Evolutionary conservation across 1,284 basidiomycete species (phyloP).

Genomic region (Thecaphora frezii): DNA sequence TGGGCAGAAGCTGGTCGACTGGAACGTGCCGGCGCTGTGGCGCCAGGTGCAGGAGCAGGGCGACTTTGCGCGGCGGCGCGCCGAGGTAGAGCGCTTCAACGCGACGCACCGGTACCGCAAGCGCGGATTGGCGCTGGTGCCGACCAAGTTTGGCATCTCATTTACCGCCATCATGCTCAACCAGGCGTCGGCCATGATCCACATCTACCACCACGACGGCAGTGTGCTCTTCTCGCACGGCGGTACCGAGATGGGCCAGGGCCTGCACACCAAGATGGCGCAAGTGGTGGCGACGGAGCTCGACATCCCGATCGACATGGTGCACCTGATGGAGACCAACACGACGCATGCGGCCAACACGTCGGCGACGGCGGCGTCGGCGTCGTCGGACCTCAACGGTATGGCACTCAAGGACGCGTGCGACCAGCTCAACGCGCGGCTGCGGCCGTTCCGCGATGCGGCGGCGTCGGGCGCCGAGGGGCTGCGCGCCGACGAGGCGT

Average conservation of each 20-base stretch:
- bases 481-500: constrained; percentile 27
- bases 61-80: constrained; percentile 47
- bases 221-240: constrained; percentile 49
- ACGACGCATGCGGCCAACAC: constrained; percentile 58
- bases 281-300: constrained; percentile 59
- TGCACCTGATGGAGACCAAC: constrained; percentile 51
- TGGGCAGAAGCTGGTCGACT: constrained; percentile 57
- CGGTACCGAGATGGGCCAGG: constrained; percentile 57
- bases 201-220: constrained; percentile 58
- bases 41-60: constrained; percentile 42
- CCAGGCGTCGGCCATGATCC: constrained; percentile 58
- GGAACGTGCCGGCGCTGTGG: constrained; percentile 58
- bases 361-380: constrained; percentile 54
- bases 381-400: constrained; percentile 44
- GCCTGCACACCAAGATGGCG: constrained; percentile 58
- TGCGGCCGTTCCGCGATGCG: constrained; percentile 35
- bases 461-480: constrained; percentile 22
- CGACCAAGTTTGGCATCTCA: constrained; percentile 59
- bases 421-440: constrained; percentile 55
- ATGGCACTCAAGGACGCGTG: constrained; percentile 59
- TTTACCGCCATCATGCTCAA: constrained; percentile 58
- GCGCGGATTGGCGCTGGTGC: constrained; percentile 56
- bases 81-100: constrained; percentile 57
- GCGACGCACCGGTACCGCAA: constrained; percentile 54
- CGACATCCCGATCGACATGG: constrained; percentile 49